Conservation (phyloP, 2,329 filamentous ascomycete species). For the Fusarium sp. region DNA sequence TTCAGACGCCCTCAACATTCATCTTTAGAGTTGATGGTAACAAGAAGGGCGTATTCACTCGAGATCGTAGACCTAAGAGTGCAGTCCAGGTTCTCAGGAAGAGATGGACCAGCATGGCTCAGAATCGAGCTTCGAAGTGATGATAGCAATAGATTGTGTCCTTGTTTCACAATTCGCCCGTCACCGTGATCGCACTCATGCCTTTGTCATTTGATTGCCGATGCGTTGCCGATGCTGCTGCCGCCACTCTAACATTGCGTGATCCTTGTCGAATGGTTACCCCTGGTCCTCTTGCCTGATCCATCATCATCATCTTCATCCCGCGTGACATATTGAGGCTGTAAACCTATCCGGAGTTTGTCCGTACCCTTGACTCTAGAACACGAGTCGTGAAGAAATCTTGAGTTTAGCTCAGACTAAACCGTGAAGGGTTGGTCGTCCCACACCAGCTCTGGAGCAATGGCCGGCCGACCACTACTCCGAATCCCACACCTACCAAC, state of each 20-base stretch:
- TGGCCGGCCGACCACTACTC: conserved; percentile 3
- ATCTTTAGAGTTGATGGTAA: conserved; percentile 34
- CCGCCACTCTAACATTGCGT: background rate
- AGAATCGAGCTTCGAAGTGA: background rate
- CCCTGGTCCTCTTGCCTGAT: background rate
- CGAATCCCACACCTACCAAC: background rate
- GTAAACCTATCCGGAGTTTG: background rate
- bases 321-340: background rate
- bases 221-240: too few relatives aligned
- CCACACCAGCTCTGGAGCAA: background rate
- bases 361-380: background rate
- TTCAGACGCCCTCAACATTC: conserved; percentile 14
- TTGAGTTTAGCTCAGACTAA: background rate
- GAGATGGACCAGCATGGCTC: conserved; percentile 8
- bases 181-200: background rate
- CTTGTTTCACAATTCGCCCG: background rate
- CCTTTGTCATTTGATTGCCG: background rate
- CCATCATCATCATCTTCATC: background rate
- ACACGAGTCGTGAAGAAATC: background rate
- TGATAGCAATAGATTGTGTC: background rate
- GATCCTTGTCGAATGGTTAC: background rate
- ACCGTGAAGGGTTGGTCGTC: background rate
- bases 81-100: conserved; percentile 15
- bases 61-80: conserved; percentile 20
- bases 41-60: conserved; percentile 34